Evolutionary conservation across 140 eudicot species (phyloP).

Genomic region (Senecio squalidus): DNA sequence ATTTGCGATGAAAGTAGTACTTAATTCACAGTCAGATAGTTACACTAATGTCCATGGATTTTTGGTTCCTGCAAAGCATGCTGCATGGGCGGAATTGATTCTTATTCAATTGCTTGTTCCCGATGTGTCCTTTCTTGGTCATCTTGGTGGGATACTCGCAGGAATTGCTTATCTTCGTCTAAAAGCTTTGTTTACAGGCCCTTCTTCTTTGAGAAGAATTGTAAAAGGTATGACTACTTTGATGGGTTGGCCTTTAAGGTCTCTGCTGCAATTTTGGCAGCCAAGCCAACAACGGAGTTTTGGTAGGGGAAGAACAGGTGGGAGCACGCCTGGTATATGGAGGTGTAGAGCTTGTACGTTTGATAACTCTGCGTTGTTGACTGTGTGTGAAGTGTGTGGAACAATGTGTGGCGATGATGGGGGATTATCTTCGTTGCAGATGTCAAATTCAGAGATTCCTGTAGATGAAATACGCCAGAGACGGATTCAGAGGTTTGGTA

Average conservation of each 20-base stretch:
- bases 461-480: conserved; percentile 54
- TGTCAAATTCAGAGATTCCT: conserved; percentile 15
- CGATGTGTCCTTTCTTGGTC: conserved; percentile 82
- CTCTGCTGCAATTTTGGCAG: conserved; percentile 16
- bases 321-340: conserved; percentile 40
- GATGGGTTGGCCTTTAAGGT: conserved; percentile 63
- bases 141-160: conserved; percentile 95
- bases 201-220: conserved; percentile 18
- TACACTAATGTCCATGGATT: conserved; percentile 56
- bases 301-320: conserved; percentile 44
- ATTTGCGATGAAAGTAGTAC: conserved; percentile 91
- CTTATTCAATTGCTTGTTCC: conserved; percentile 81
- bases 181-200: conserved; percentile 30
- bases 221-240: conserved; percentile 33
- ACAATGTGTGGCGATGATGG: conserved; percentile 33
- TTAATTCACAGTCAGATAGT: conserved; percentile 67
- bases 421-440: conserved; percentile 20
- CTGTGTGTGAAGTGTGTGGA: conserved; percentile 76
- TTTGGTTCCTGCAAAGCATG: conserved; percentile 59
- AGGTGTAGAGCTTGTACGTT: conserved; percentile 74
- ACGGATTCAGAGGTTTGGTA: conserved; percentile 54
- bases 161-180: conserved; percentile 52
- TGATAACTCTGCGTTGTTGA: conserved; percentile 55
- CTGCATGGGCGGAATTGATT: conserved; percentile 88
- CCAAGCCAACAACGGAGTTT: conserved; percentile 10